phyloP scores from a whole-genome alignment of 2,329 filamentous ascomycete species.

The Bisporella sp. region DNA sequence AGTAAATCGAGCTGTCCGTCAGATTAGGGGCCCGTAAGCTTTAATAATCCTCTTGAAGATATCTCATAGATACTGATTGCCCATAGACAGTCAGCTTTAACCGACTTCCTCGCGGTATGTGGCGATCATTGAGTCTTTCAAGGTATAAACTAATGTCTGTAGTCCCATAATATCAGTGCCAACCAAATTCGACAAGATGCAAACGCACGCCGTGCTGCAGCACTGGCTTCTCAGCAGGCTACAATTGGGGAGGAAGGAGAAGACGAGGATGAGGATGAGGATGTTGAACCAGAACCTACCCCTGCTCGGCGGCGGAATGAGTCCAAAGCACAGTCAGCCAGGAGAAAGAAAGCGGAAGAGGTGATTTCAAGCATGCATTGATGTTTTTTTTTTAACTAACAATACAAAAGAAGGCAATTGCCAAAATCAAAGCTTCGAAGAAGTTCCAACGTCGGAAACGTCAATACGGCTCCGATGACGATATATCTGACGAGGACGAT shows the following conservation, averaged over 20 bases:
- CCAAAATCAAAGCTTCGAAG: conserved; percentile 58
- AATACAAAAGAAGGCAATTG: conserved; percentile 39
- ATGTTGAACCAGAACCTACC: conserved; percentile 23
- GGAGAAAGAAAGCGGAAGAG: conserved; percentile 34
- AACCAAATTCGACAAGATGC: conserved; percentile 45
- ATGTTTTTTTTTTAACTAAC: no score
- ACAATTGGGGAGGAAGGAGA: conserved; percentile 35
- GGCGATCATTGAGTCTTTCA: not conserved
- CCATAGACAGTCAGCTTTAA: conserved; percentile 54
- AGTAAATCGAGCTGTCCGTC: conserved; percentile 11
- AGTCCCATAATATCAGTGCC: conserved; percentile 68
- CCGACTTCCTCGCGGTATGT: conserved; percentile 58
- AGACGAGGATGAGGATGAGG: conserved; percentile 27
- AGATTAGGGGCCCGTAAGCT: conserved; percentile 26
- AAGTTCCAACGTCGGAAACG: conserved; percentile 43
- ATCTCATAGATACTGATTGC: conserved; percentile 1
- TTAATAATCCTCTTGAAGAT: not conserved
- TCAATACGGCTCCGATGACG: conserved; percentile 36
- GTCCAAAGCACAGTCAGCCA: conserved; percentile 23
- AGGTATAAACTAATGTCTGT: conserved; percentile 32
- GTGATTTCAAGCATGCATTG: conserved; percentile 9
- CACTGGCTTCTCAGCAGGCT: conserved; percentile 24
- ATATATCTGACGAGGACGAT: conserved; percentile 39
- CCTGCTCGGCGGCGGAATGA: conserved; percentile 20
- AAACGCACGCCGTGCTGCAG: conserved; percentile 37